phyloP scores from a whole-genome alignment of 23 red algal species.

The Gracilaria gracilis region DNA sequence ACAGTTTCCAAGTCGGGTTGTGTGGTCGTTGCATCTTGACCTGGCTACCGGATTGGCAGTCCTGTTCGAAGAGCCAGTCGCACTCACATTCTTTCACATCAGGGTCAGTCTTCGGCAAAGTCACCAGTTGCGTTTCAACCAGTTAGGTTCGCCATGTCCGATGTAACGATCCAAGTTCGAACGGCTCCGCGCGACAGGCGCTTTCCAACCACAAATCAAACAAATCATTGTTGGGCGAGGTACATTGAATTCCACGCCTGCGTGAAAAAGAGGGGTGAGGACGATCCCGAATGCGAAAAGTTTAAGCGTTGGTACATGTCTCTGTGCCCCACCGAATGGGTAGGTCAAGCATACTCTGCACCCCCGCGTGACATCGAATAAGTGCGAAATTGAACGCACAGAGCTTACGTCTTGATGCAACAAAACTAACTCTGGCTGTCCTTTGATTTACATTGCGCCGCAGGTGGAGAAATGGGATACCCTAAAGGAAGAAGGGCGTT shows the following conservation, averaged over 20 bases:
- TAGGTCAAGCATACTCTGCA: constrained; percentile 41
- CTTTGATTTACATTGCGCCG: neutral
- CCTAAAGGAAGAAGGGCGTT: constrained; percentile 84
- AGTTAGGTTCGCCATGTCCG: constrained; percentile 47
- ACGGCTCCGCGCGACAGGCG: constrained; percentile 95
- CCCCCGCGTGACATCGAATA: neutral
- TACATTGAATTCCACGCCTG: constrained; percentile 98
- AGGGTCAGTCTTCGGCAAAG: neutral
- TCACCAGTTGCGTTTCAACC: neutral
- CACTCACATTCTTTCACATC: neutral
- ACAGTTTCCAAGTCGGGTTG: neutral
- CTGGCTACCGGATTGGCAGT: neutral
- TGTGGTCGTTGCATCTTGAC: neutral
- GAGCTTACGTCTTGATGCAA: neutral
- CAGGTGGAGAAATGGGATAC: constrained; percentile 98
- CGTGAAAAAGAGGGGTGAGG: constrained; percentile 82
- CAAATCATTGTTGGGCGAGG: constrained; percentile 97
- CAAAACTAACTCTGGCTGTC: neutral
- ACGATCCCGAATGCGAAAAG: constrained; percentile 97
- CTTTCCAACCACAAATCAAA: constrained; percentile 97
- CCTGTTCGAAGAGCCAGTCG: neutral
- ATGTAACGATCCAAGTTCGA: constrained; percentile 71
- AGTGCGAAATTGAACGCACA: neutral
- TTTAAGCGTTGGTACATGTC: constrained; percentile 93
- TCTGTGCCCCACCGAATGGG: constrained; percentile 95